phyloP scores from a whole-genome alignment of 2,329 filamentous ascomycete genomes.

The Colletotrichum musicola region DNA sequence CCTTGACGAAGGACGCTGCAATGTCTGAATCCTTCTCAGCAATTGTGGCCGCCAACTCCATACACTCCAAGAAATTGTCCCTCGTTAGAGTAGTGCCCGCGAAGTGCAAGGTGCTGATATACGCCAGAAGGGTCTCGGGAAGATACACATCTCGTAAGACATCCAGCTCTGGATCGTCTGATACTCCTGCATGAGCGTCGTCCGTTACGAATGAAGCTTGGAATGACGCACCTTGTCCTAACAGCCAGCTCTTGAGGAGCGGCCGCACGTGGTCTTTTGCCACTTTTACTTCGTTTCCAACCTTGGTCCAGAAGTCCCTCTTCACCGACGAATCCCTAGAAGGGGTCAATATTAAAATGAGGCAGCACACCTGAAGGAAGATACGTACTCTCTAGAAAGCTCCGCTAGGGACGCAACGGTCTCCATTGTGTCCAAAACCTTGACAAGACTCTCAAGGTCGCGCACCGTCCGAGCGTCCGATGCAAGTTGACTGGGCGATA shows the following conservation, averaged over 20 bases:
- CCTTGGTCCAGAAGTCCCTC: slow-evolving; percentile 65
- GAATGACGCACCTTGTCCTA: slow-evolving; percentile 64
- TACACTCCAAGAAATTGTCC: slow-evolving; percentile 83
- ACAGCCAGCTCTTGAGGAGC: slow-evolving; percentile 75
- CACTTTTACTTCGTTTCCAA: slow-evolving; percentile 67
- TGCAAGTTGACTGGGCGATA: slow-evolving; percentile 57
- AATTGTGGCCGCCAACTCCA: slow-evolving; percentile 84
- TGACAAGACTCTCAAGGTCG: slow-evolving; percentile 77
- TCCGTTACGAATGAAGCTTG: neutral
- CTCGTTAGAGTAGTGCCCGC: slow-evolving; percentile 80
- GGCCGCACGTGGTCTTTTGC: slow-evolving; percentile 70
- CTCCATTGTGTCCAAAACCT: slow-evolving; percentile 76
- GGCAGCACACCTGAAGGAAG: neutral
- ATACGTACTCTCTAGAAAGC: slow-evolving; percentile 64
- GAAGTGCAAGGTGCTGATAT: slow-evolving; percentile 84
- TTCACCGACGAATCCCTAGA: slow-evolving; percentile 49
- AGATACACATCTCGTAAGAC: slow-evolving; percentile 82
- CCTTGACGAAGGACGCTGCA: slow-evolving; percentile 72
- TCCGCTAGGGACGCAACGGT: slow-evolving; percentile 70
- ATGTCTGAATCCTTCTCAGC: slow-evolving; percentile 79
- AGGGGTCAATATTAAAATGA: slow-evolving; percentile 44
- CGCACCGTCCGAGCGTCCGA: slow-evolving; percentile 72
- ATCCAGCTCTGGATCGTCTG: slow-evolving; percentile 63
- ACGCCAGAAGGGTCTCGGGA: slow-evolving; percentile 87
- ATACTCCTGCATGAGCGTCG: slow-evolving; percentile 1